Evolutionary conservation across 805 yeast species (phyloP).

Genomic region (Kodamaea sagamina): DNA sequence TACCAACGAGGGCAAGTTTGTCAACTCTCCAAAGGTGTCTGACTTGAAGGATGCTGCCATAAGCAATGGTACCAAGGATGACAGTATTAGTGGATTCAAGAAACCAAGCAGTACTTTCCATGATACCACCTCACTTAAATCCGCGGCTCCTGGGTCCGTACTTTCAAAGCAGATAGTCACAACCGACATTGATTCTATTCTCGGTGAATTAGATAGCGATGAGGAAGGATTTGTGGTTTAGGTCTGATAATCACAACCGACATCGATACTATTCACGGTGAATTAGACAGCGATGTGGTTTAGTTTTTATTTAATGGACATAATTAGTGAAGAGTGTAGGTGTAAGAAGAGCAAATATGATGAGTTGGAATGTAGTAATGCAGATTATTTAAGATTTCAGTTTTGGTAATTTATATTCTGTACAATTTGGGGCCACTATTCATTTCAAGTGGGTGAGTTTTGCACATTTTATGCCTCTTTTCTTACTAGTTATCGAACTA

Average conservation of each 20-base stretch:
- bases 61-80: constrained; percentile 15
- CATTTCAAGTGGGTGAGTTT: too few relatives aligned
- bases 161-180: constrained; percentile 33
- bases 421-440: too few relatives aligned
- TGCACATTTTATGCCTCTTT: too few relatives aligned
- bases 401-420: too few relatives aligned
- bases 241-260: not conserved
- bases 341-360: too few relatives aligned
- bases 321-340: too few relatives aligned
- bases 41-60: constrained; percentile 12
- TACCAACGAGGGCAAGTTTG: constrained; percentile 15
- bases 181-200: constrained; percentile 36
- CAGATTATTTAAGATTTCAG: too few relatives aligned
- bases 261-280: too few relatives aligned
- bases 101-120: constrained; percentile 3
- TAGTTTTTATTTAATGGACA: too few relatives aligned
- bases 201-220: constrained; percentile 36
- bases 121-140: constrained; percentile 10
- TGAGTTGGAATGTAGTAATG: too few relatives aligned
- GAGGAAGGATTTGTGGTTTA: constrained; percentile 27
- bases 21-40: constrained; percentile 10
- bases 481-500: too few relatives aligned
- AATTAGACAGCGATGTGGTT: too few relatives aligned
- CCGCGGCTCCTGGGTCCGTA: constrained; percentile 25
- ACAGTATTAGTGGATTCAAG: constrained; percentile 21